Base-by-base conservation (phyloP, 768 basidiomycete genomes). In the Dentipellis fragilis region DNA sequence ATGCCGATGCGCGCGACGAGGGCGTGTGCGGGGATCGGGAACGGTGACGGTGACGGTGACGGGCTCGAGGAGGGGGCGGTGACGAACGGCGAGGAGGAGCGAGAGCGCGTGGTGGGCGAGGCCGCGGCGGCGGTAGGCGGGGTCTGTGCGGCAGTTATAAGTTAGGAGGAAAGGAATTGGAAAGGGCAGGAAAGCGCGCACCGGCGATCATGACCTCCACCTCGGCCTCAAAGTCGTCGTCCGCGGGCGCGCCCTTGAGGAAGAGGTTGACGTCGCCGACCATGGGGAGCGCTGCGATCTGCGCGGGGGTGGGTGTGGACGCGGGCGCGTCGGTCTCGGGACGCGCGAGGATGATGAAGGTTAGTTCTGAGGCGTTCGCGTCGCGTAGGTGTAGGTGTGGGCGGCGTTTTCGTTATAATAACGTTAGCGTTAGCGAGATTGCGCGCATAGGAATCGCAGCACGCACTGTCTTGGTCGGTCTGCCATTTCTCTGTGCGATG, bases 191-290 rank as follows among this genome's bases (percentile, higher is more conserved):
- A 12, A 38, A 40, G 35, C 51, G 60, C 72, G 55, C 58, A 84
- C 89, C 87, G 63, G 93, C 92, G 58, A 95, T 87, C 93, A 95
- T 97, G 57, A 95, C 84, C 67, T 95, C 92, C 23, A 84, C 80
- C 64, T 97, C 94, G 2, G 81, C 89, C 59, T 92, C 84, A 54
- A 80, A 78, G 36, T 70, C 70, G 10, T 60, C 60, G 17, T 64
- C 61, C 10, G 56, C 63, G 35, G 59, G 67, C 16, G 66, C 60
- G 48, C 83, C 82, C 48, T 86, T 85, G 45, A 95, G 69, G 67
- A 96, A 96, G 23, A 96, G 69, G 67, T 96, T 96, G 37, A 93
- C 92, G 66, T 97, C 94, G 35, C 94, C 94, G 17, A 94, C 72
- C 92, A 95, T 93, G 10, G 76, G 79, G 57, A 74, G 64, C 65